Conservation (phyloP, 2,329 filamentous ascomycete species). For the Aureobasidium sp. region DNA sequence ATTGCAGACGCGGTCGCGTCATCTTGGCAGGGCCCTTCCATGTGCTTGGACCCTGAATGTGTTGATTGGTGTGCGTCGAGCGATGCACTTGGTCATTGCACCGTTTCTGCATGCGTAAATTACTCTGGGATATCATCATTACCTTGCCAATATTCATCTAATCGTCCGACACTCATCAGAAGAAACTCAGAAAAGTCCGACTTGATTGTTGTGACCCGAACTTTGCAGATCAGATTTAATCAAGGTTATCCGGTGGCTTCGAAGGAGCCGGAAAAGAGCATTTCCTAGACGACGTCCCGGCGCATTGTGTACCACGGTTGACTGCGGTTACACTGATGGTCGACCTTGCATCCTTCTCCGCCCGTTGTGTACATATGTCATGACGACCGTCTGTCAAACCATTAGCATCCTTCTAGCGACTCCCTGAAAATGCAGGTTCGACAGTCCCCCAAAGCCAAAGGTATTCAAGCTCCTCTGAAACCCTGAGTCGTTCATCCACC, state of each 20-base stretch:
- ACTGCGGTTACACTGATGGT: not conserved
- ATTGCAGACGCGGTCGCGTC: slow-evolving; percentile 1
- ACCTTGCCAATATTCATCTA: not conserved
- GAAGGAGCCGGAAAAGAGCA: not conserved
- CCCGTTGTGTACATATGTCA: slow-evolving; percentile 2
- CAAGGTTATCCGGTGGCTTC: slow-evolving; percentile 3
- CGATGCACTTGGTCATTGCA: not conserved
- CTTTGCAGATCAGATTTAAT: not conserved
- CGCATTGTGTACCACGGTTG: slow-evolving; percentile 4
- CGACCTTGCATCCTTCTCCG: not conserved
- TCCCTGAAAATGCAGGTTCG: slow-evolving; percentile 21
- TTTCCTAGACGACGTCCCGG: slow-evolving; percentile 1
- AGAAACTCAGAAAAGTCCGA: not conserved
- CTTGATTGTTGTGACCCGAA: not conserved
- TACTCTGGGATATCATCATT: not conserved
- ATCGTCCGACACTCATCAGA: not conserved
- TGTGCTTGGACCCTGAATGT: not conserved
- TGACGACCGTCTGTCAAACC: not conserved
- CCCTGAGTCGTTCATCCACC: not conserved
- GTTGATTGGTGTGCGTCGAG: not conserved
- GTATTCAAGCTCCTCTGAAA: slow-evolving; percentile 22
- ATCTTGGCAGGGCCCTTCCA: not conserved
- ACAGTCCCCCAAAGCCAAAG: slow-evolving; percentile 40
- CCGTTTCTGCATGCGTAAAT: slow-evolving; percentile 1
- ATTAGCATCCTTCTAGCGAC: slow-evolving; percentile 34